phyloP scores from a whole-genome alignment of 176 grass and related monocot species.

The Carex kokanica region DNA sequence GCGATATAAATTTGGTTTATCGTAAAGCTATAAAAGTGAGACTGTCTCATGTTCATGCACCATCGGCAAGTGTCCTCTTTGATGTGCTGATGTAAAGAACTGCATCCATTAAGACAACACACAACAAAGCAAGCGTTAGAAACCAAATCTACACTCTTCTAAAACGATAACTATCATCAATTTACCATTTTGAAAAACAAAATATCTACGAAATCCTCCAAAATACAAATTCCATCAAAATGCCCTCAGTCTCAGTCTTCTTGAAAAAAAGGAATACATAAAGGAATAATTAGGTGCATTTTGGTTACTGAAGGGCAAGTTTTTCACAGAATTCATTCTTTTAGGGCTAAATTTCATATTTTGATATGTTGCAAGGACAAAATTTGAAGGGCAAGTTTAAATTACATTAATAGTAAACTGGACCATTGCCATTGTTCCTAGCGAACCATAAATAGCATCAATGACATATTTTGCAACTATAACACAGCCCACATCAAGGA shows the following conservation, averaged over 20 bases:
- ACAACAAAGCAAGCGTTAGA: constrained; percentile 17
- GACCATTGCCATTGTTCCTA: constrained; percentile 8
- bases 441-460: neutral
- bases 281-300: neutral
- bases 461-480: neutral
- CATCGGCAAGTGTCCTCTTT: constrained; percentile 55
- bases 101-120: constrained; percentile 31
- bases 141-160: neutral
- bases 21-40: neutral
- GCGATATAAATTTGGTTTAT: neutral
- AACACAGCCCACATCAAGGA: neutral
- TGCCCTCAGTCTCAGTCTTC: neutral
- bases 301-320: neutral
- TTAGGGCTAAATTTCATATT: constrained; percentile 7
- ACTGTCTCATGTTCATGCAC: constrained; percentile 28
- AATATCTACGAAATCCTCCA: neutral
- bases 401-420: neutral
- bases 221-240: neutral
- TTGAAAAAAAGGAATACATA: neutral
- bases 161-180: neutral
- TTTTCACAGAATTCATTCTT: neutral
- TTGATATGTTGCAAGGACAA: neutral
- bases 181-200: neutral
- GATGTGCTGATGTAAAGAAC: constrained; percentile 91
- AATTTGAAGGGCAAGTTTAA: too few relatives aligned